phyloP scores from a whole-genome alignment of 768 basidiomycete genomes.

The Pholiota molesta region DNA sequence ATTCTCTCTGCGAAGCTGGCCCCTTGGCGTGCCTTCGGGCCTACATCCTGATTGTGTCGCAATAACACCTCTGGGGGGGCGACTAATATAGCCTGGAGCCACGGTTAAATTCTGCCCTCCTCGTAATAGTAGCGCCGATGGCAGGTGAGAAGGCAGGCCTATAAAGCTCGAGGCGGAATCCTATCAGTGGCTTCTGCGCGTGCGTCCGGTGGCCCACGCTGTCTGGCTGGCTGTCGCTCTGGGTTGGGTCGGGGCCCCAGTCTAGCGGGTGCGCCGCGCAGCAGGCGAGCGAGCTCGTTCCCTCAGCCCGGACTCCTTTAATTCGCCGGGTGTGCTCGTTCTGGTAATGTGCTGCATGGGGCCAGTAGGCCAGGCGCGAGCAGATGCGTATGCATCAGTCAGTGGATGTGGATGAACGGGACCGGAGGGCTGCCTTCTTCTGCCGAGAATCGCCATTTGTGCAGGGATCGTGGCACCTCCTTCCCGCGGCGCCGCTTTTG shows the following conservation, averaged over 20 bases:
- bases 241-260: not conserved
- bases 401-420: not conserved
- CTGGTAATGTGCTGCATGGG: not conserved
- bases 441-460: not conserved
- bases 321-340: not conserved
- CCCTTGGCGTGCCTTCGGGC: not conserved
- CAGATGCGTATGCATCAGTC: not conserved
- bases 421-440: not conserved
- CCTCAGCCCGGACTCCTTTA: not conserved
- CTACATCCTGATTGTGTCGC: not conserved
- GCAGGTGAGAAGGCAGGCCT: not conserved
- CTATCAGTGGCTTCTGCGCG: not conserved
- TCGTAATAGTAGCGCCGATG: not conserved
- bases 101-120: not conserved
- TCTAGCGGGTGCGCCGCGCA: not conserved
- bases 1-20: not conserved
- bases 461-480: not conserved
- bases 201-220: not conserved
- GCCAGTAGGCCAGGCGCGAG: not conserved
- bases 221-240: not conserved
- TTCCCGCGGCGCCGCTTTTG: not conserved
- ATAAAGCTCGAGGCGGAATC: not conserved
- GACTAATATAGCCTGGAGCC: not conserved
- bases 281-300: not conserved
- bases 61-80: not conserved